Evolutionary conservation across 1,284 basidiomycete genomes (phyloP), one percentile per base, ranked within the genome.

Genomic region (Ceratobasidium sp.): DNA sequence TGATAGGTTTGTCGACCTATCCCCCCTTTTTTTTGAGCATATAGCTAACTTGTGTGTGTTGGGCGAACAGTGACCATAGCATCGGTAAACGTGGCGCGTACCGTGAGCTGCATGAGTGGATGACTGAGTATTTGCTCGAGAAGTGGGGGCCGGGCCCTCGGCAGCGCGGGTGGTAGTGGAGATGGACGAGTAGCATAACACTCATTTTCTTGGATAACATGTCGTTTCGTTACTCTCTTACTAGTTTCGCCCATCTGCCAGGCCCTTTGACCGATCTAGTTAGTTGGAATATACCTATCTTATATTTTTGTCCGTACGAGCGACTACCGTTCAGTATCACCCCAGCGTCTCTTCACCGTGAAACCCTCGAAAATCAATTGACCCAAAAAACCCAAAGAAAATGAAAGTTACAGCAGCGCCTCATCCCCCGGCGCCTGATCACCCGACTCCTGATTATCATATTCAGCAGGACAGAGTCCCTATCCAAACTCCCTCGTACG

Each of bases 41-140:
- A 74, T 73, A 66, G 55, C 30, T 59, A 73, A 44, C 23, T 57
- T 75, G 66, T 75, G 49, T 50, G 73, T 54, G 35, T 47, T 75
- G 44, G 67, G 18, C 16, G 7, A 32, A 66, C 79, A 95, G 94
- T 78, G 92, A 94, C 79, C 95, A 98, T 78, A 80, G 83, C 23
- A 96, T 98, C 74, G 80, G 75, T 23, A 87, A 82, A 73, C 84
- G 95, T 57, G 92, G 91, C 1, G 96, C 92, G 3, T 88, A 92
- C 77, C 82, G 91, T 73, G 96, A 98, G 82, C 82, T 98, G 71
- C 92, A 91, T 77, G 91, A 97, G 82, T 97, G 87, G 82, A 87
- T 98, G 88, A 90, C 90, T 0, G 84, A 82, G 26, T 98, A 95
- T 82, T 82, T 99, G 74, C 77, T 89, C 0, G 94, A 96, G 81